Percentiles rank a stretch among this genome's conserved stretches.
These are phyloP conservation scores for Neophaeococcomyces aloes DNA, from an alignment of 2,329 filamentous ascomycete genomes.

Conservation along the genomic window DNA sequence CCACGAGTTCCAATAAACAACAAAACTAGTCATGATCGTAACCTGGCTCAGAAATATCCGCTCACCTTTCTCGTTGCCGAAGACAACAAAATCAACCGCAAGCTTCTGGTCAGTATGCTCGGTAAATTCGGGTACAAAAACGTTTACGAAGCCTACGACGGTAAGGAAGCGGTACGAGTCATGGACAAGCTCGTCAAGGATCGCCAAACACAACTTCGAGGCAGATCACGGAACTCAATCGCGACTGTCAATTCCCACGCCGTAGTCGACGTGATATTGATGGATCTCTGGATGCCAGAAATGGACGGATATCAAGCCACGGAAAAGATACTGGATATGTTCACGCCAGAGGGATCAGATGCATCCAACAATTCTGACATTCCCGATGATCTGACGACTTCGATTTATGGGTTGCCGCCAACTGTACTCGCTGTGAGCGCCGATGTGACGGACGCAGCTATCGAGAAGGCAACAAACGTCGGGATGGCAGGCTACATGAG, in stretches of 20 bases:
- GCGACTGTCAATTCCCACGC: not conserved
- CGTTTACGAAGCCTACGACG: conserved; percentile 57
- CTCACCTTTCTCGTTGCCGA: conserved; percentile 60
- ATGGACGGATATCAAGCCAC: conserved; percentile 64
- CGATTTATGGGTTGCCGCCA: conserved; percentile 29
- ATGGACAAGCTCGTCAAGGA: conserved; percentile 39
- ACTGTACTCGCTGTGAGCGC: conserved; percentile 55
- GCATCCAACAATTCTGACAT: not conserved
- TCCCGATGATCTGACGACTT: conserved; percentile 12
- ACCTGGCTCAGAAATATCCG: conserved; percentile 49
- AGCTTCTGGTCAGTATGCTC: conserved; percentile 56
- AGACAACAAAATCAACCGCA: conserved; percentile 63
- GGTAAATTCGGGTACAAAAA: conserved; percentile 54
- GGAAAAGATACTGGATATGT: conserved; percentile 48
- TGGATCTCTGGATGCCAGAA: conserved; percentile 69
- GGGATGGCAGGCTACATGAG: conserved; percentile 61
- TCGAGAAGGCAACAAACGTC: conserved; percentile 49
- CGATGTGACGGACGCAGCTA: conserved; percentile 54
- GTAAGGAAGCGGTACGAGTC: conserved; percentile 54
- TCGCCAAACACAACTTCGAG: conserved; percentile 1
- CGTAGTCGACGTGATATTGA: conserved; percentile 53
- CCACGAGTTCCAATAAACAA: not conserved
- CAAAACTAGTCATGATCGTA: conserved; percentile 38
- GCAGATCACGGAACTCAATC: conserved; percentile 4
- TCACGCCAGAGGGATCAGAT: conserved; percentile 26